Evolutionary conservation across 2,329 filamentous ascomycete species (phyloP).

Genomic region (Dendryphion nanum): DNA sequence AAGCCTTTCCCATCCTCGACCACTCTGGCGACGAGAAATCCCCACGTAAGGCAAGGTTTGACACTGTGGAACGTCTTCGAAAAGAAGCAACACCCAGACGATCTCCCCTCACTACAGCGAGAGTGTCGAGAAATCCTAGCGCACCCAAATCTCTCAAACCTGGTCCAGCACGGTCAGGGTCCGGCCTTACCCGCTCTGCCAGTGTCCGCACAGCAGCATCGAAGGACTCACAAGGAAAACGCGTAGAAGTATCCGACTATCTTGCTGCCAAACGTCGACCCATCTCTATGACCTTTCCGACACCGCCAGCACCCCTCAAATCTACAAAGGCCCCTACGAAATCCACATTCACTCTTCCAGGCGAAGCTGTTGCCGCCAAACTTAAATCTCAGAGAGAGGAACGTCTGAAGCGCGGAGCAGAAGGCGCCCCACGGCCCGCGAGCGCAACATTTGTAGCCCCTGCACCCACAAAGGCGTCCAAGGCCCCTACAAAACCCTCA

Average conservation of each 20-base stretch:
- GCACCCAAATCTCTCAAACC: conserved; percentile 30
- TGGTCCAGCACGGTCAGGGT: conserved; percentile 8
- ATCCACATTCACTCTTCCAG: conserved; percentile 53
- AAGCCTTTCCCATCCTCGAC: conserved; percentile 15
- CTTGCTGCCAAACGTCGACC: conserved; percentile 47
- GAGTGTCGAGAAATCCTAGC: conserved; percentile 24
- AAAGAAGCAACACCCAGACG: conserved; percentile 5
- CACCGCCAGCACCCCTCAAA: conserved; percentile 47
- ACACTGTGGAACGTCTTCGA: conserved; percentile 3
- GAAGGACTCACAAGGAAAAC: conserved; percentile 19
- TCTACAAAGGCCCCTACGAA: conserved; percentile 52
- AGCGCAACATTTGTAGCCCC: background rate
- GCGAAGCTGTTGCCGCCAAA: conserved; percentile 49
- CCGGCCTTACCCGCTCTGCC: conserved; percentile 21
- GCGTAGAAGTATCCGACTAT: conserved; percentile 34
- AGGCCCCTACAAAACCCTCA: conserved; percentile 50
- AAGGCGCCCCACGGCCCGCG: conserved; percentile 14
- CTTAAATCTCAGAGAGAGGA: conserved; percentile 34
- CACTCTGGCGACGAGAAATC: conserved; percentile 31
- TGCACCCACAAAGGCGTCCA: conserved; percentile 36
- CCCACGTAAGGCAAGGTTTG: conserved; percentile 17
- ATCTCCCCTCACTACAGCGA: conserved; percentile 13
- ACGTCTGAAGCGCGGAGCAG: conserved; percentile 44
- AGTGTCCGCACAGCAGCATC: conserved; percentile 25
- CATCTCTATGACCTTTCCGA: conserved; percentile 49